Conservation (phyloP, 2,329 filamentous ascomycete genomes). For the Phialemoniopsis sp. region DNA sequence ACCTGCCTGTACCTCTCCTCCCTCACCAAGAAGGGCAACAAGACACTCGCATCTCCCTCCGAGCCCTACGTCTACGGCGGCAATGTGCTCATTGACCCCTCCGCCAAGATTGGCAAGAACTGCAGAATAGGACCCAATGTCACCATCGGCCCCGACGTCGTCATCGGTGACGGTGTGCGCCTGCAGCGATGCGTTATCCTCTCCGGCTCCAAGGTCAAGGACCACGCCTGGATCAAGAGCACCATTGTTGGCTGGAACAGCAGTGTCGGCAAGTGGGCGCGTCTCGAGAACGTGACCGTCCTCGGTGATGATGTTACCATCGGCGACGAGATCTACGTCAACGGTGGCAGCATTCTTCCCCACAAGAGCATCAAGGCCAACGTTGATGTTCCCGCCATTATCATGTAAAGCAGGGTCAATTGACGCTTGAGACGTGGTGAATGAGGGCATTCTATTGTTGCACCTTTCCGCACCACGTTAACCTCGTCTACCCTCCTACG, state of each 20-base stretch:
- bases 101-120: conserved; percentile 96
- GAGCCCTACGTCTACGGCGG: conserved; percentile 86
- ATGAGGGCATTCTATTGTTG: background rate
- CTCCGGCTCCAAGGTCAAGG: conserved; percentile 89
- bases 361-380: conserved; percentile 99
- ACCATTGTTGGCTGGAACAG: conserved; percentile 99
- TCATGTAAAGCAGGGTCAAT: conserved; percentile 46
- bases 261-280: conserved; percentile 90
- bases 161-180: conserved; percentile 89
- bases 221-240: conserved; percentile 98
- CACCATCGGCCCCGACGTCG: conserved; percentile 87
- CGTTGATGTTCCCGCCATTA: conserved; percentile 74
- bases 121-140: conserved; percentile 98
- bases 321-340: conserved; percentile 97
- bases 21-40: conserved; percentile 83
- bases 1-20: conserved; percentile 96
- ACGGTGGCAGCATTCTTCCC: conserved; percentile 89
- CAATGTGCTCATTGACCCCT: conserved; percentile 91
- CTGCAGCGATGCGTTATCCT: conserved; percentile 91
- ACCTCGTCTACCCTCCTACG: too few relatives aligned
- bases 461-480: background rate
- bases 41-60: conserved; percentile 69
- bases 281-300: conserved; percentile 96
- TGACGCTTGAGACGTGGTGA: too few relatives aligned
- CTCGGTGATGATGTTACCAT: conserved; percentile 97